These are phyloP conservation scores for Pyronema omphalodes DNA, from an alignment of 495 filamentous ascomycete genomes.

Conservation along the genomic window DNA sequence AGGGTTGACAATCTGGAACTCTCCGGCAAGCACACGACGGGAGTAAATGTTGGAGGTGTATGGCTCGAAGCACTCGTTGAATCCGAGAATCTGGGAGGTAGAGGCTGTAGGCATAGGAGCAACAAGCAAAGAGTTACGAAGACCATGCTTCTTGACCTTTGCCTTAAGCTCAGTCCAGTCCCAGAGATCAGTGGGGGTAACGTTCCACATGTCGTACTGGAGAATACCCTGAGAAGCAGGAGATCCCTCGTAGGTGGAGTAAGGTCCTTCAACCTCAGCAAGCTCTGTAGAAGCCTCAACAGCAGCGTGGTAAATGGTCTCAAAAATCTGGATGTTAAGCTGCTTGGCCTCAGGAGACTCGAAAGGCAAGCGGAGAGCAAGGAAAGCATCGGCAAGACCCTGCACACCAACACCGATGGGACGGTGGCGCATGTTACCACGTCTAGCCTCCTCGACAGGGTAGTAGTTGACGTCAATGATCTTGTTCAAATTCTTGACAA, in stretches of 20 bases:
- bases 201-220: slow-evolving; percentile 97
- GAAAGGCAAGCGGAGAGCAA: slow-evolving; percentile 89
- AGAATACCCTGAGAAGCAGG: slow-evolving; percentile 90
- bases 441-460: slow-evolving; percentile 77
- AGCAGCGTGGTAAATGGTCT: slow-evolving; percentile 96
- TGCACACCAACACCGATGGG: slow-evolving; percentile 94
- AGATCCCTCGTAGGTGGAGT: slow-evolving; percentile 79
- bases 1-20: slow-evolving; percentile 98
- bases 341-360: slow-evolving; percentile 84
- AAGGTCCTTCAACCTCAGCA: slow-evolving; percentile 63
- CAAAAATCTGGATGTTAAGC: slow-evolving; percentile 95
- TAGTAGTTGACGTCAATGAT: slow-evolving; percentile 97
- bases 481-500: slow-evolving; percentile 86
- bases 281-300: slow-evolving; percentile 75
- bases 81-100: slow-evolving; percentile 89
- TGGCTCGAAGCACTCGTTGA: slow-evolving; percentile 99
- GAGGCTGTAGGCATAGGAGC: slow-evolving; percentile 96
- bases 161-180: slow-evolving; percentile 84
- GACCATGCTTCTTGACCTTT: slow-evolving; percentile 73
- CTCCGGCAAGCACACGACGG: slow-evolving; percentile 88
- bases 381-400: slow-evolving; percentile 94
- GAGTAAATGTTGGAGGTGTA: slow-evolving; percentile 99
- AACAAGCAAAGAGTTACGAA: slow-evolving; percentile 85
- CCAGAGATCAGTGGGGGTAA: slow-evolving; percentile 84
- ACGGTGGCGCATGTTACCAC: slow-evolving; percentile 87